Base-by-base conservation (phyloP, 1,284 basidiomycete genomes). In the Papiliotrema laurentii region DNA sequence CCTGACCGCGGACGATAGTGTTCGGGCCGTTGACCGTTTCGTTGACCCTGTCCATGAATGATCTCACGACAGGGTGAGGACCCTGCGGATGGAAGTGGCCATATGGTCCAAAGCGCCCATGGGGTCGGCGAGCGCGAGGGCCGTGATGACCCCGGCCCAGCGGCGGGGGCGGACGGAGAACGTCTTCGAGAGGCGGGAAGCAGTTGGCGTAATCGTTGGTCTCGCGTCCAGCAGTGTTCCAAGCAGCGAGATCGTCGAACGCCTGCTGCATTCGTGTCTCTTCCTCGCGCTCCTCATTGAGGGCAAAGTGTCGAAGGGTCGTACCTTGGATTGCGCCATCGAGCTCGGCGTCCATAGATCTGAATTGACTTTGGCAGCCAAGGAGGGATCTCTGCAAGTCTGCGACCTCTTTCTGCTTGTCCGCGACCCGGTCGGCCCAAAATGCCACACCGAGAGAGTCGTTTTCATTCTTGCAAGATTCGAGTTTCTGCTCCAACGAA, bases 101-200 rank as follows among this genome's bases (percentile, higher is more conserved):
- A 37, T 49, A 30, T 28, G 51, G 45, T 7, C 45, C 51, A 35
- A 50, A 53, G 7, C 46, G 22, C 18, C 40, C 35, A 24, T 50
- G 41, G 19, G 19, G 25, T 43, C 50, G 39, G 18, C 49, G 37
- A 9, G 27, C 35, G 31, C 34, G 44, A 28, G 13, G 27, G 19
- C 28, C 26, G 27, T 25, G 21, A 30, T 48, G 45, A 25, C 38
- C 41, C 9, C 51, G 49, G 10, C 39, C 37, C 42, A 47, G 45
- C 13, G 44, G 50, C 7, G 45, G 51, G 5, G 34, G 46, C 3
- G 47, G 44, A n/a, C 48, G 50, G 19, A 71, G 53, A 24, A 71
- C 49, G 7, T 59, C 43, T 30, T 69, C 69, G 28, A 71, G 59
- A 18, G 68, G 66, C 2, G 68, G 69, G 59, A 71, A 71, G 5